Evolutionary conservation across 257 asterid genomes (phyloP).

Genomic region (Datura wrightii): DNA sequence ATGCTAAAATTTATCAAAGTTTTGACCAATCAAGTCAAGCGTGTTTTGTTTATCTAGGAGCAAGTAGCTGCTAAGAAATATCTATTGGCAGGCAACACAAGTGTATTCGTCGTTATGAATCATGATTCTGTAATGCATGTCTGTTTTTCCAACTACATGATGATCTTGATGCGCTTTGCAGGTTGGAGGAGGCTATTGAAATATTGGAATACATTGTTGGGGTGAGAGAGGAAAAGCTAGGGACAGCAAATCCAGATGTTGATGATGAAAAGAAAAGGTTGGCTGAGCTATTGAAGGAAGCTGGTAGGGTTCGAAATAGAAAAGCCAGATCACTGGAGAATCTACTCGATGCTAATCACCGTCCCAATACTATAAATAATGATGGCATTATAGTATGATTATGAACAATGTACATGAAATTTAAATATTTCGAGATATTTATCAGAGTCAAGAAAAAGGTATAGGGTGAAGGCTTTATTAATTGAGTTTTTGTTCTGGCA

Average conservation of each 20-base stretch:
- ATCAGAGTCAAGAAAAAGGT: slow-evolving; percentile 43
- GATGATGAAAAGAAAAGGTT: slow-evolving; percentile 91
- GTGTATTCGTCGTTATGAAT: neutral
- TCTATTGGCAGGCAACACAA: neutral
- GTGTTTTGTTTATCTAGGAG: neutral
- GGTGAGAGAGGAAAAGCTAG: slow-evolving; percentile 95
- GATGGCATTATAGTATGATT: slow-evolving; percentile 63
- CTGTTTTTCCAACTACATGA: slow-evolving; percentile 11
- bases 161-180: slow-evolving; percentile 38
- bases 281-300: slow-evolving; percentile 83
- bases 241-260: slow-evolving; percentile 95
- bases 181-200: slow-evolving; percentile 88
- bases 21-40: neutral
- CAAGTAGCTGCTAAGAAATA: neutral
- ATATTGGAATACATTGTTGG: slow-evolving; percentile 81
- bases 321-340: slow-evolving; percentile 81
- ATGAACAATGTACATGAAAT: slow-evolving; percentile 52
- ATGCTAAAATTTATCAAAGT: neutral
- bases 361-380: slow-evolving; percentile 43
- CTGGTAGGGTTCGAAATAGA: slow-evolving; percentile 71
- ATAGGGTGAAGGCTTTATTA: slow-evolving; percentile 52
- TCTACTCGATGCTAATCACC: slow-evolving; percentile 71
- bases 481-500: slow-evolving; percentile 49
- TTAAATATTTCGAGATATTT: slow-evolving; percentile 41
- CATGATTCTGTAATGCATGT: slow-evolving; percentile 11